Base-by-base conservation (phyloP, 192 early-diverging fungal genomes). In the Entrophospora sp. region DNA sequence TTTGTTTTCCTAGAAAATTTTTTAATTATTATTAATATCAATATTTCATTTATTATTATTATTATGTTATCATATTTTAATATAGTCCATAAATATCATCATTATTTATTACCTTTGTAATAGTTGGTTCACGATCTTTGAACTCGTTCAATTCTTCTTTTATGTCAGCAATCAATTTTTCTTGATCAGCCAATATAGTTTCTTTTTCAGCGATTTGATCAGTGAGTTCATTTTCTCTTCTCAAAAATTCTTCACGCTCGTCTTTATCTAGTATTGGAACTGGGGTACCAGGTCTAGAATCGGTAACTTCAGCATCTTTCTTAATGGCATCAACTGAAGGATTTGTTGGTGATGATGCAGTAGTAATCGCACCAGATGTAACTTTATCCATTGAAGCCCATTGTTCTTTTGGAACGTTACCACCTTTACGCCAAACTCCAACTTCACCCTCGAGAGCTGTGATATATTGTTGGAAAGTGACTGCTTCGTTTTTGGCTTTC, bases 201-300 rank as follows among this genome's bases (percentile, higher is more conserved):
- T 98, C 95, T 69, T 93, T 95, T 52, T 97, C 92, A 5, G 94
- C 85, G 46, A 99, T 75, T 64, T 91, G 86, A 68, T 99, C 95
- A 58, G 83, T 87, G 61, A 98, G 81, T 71, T 99, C 97, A 73
- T 95, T 96, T 73, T 99, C 97, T 31, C 97, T 84, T 43, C 83
- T 81, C 73, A 97, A 70, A 70, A 98, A 97, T 56, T 94, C 96
- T 45, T 98, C 95, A 28, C 92, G 81, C 73, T 97, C 94, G 72
- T 97, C 96, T 43, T 91, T 83, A 53, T 83, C 83, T 46, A 97
- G 69, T 36, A 77, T 77, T 24, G 86, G 80, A 2, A 86, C 86
- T 9, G 95, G 93, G 13, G 95, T 96, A 1, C 79, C 68, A 2
- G 89, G 77, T 37, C 91, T 75, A 3, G 86, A 81, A 20, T 66